phyloP scores from a whole-genome alignment of 805 yeast species.

The Wickerhamiella cacticola region DNA sequence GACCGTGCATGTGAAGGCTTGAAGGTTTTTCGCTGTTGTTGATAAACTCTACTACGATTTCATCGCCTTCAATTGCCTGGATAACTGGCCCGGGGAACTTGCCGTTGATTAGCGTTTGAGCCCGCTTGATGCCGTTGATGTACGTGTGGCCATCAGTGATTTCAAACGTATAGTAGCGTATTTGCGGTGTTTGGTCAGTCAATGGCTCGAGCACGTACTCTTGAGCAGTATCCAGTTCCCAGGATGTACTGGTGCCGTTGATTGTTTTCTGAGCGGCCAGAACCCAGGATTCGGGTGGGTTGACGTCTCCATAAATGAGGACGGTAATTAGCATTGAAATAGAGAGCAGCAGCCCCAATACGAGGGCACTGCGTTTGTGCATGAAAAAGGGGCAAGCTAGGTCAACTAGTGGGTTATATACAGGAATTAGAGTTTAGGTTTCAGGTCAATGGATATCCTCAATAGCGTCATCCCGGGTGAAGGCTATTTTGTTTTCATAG shows the following conservation, averaged over 20 bases:
- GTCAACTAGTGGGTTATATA: neutral
- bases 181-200: constrained; percentile 12
- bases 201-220: constrained; percentile 18
- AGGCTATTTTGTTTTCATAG: constrained; percentile 30
- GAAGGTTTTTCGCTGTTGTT: constrained; percentile 33
- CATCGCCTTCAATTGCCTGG: constrained; percentile 32
- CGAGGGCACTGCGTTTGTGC: neutral
- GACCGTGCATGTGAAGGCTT: constrained; percentile 44
- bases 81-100: constrained; percentile 42
- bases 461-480: constrained; percentile 26
- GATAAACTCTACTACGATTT: constrained; percentile 29
- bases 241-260: constrained; percentile 8
- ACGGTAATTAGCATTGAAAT: neutral
- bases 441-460: constrained; percentile 22
- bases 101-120: constrained; percentile 33
- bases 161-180: constrained; percentile 20
- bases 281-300: neutral
- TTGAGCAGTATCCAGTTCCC: constrained; percentile 26
- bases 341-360: neutral
- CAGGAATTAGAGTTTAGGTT: neutral
- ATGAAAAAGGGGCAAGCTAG: neutral
- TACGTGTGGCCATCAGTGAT: constrained; percentile 17
- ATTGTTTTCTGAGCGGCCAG: neutral
- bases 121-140: constrained; percentile 31
- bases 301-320: neutral